Base-by-base conservation (phyloP, 2,329 filamentous ascomycete genomes). In the Purpureocillium lavendulum region DNA sequence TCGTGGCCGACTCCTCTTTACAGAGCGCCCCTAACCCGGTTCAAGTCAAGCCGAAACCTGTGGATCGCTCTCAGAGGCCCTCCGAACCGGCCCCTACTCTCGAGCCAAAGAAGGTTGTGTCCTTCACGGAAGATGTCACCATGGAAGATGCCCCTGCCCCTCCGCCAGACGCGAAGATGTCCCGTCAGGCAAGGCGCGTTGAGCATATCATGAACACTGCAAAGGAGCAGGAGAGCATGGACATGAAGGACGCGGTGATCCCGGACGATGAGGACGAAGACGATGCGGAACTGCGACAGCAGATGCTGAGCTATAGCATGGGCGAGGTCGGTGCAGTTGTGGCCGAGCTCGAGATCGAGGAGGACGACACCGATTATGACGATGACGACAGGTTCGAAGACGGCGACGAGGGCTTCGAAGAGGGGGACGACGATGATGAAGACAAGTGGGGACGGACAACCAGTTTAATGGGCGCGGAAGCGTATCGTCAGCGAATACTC, bases 301-400 rank as follows among this genome's bases (percentile, higher is more conserved):
- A 96, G 54, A 97, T 98, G 89, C 71, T 97, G 7, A 75, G 85
- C 46, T 98, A 97, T 56, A 82, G 86, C 45, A 72, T 95, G 61
- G 82, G 83, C 33, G 90, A 97, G 59, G 82, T 98, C 41, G 87
- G 88, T 4, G 80, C 87, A 30, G 85, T 98, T 3, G 92, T 98
- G 13, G 92, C 92, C 13, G 88, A 97, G 62, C 74, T 98, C 34
- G 78, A 94, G 42, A 61, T 97, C 2, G 87, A 94, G 45, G 82
- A 89, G 43, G 75, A 70, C 17, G 67, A 70, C 11, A 70, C 68
- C 2, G 71, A 78, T n/a, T 69, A 74, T 8, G 62, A 73, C 35
- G 64, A 73, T 30, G 77, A 79, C 38, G 63, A 70, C 31, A 64
- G 70, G 11, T 69, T 76, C 14, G 70, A 75, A 30, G 64, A 67